These are phyloP conservation scores for Eutypella sp. DNA, from an alignment of 2,329 filamentous ascomycete genomes.

Conservation along the genomic window DNA sequence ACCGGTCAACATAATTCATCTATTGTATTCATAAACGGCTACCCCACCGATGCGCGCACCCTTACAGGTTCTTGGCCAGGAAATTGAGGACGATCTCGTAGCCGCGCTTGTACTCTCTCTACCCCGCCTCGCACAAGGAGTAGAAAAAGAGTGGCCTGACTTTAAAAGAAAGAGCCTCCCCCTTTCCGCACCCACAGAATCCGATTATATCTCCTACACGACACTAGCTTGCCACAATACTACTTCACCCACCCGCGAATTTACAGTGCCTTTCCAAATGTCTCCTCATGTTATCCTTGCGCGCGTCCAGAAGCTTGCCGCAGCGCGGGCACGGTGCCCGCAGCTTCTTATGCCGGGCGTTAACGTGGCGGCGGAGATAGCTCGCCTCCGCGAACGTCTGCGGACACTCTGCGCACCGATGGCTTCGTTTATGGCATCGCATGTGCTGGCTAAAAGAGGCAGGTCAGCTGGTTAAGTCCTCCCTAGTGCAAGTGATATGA, in stretches of 20 bases:
- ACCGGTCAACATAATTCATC: too few relatives aligned
- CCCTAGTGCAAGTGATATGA: neutral
- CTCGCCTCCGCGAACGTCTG: constrained; percentile 6
- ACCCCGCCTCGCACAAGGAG: too few relatives aligned
- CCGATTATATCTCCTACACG: too few relatives aligned
- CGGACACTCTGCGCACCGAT: constrained; percentile 6
- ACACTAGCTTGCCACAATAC: neutral
- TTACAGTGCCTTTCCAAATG: constrained; percentile 10
- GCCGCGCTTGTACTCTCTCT: constrained; percentile 59
- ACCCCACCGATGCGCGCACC: too few relatives aligned
- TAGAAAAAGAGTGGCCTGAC: too few relatives aligned
- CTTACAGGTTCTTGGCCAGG: constrained; percentile 44
- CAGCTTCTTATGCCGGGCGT: constrained; percentile 6
- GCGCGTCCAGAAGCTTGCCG: constrained; percentile 5
- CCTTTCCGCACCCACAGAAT: too few relatives aligned
- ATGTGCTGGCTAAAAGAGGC: constrained; percentile 3
- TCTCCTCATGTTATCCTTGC: constrained; percentile 9
- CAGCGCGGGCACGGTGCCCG: constrained; percentile 6
- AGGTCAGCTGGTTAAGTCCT: neutral
- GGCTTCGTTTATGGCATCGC: constrained; percentile 5
- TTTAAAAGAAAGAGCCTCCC: too few relatives aligned
- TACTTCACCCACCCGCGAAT: too few relatives aligned
- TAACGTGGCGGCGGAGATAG: constrained; percentile 9
- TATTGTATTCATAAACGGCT: too few relatives aligned
- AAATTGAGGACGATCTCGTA: constrained; percentile 57